phyloP scores from a whole-genome alignment of 495 filamentous ascomycete genomes.

The Monascus purpureus region DNA sequence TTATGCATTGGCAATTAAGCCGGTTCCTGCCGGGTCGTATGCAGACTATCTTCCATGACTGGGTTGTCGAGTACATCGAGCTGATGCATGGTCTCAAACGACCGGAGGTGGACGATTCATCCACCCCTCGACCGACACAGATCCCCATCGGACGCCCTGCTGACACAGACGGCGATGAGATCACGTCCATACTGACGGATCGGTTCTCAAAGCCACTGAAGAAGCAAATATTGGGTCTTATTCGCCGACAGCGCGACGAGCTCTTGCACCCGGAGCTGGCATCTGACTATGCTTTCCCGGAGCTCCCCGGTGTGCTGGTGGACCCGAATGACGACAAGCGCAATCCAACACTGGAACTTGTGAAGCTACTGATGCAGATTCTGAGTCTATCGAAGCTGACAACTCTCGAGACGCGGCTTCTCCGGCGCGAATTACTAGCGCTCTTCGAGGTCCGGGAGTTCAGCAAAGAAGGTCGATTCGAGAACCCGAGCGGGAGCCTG shows the following conservation, averaged over 20 bases:
- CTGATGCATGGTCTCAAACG: slow-evolving; percentile 80
- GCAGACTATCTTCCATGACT: slow-evolving; percentile 78
- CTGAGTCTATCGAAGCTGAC: slow-evolving; percentile 71
- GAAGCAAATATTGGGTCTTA: slow-evolving; percentile 66
- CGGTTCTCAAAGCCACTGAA: slow-evolving; percentile 79
- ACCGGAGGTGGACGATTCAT: slow-evolving; percentile 34
- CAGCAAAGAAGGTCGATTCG: slow-evolving; percentile 69
- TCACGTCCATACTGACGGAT: slow-evolving; percentile 48
- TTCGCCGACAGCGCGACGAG: slow-evolving; percentile 74
- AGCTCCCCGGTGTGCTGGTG: slow-evolving; percentile 57
- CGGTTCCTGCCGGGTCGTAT: slow-evolving; percentile 73
- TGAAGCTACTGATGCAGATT: slow-evolving; percentile 84
- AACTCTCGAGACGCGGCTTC: slow-evolving; percentile 66
- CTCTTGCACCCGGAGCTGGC: slow-evolving; percentile 80
- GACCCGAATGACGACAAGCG: slow-evolving; percentile 44
- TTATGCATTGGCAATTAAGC: slow-evolving; percentile 97
- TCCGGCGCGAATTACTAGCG: slow-evolving; percentile 77
- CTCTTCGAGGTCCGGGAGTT: slow-evolving; percentile 94
- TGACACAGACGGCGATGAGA: slow-evolving; percentile 43
- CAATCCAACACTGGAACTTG: slow-evolving; percentile 78
- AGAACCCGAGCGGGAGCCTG: slow-evolving; percentile 68
- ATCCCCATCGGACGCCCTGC: slow-evolving; percentile 36
- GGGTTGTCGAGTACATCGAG: slow-evolving; percentile 88
- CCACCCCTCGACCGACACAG: slow-evolving; percentile 69
- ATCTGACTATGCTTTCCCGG: slow-evolving; percentile 76